Base-by-base conservation (phyloP, 306 rosid genomes). In the Argentina anserina region DNA sequence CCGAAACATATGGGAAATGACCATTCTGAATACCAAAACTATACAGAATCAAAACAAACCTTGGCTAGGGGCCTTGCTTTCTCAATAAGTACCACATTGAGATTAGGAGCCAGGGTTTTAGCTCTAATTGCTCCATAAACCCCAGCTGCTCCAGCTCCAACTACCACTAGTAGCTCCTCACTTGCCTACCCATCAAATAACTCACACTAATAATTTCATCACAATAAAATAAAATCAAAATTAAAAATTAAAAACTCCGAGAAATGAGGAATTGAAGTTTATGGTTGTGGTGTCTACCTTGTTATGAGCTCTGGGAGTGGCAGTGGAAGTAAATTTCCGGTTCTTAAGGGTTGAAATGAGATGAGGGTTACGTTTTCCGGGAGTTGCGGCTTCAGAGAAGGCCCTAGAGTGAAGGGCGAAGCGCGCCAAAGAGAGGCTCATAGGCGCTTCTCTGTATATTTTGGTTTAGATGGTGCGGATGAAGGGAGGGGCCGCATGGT, bases 131-230 rank as follows among this genome's bases (percentile, higher is more conserved):
- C 98, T 62, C 94, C 98, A 83, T 82, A 93, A 64, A 91, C 89
- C 52, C 98, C 98, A 29, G 98, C 97, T 49, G 97, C 97, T 75
- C 98, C 97, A 62, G 87, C 98, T 21, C 98, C 98, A 36, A 89
- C 96, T 13, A 93, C 97, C 64, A 86, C 96, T 82, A 93, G 73
- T 8, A 81, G 55, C 77, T 87, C 90, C 69, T 90, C 92, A 81
- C 69, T 79, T 36, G 80, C 83, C 91, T 87, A 52, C 60, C 66
- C 78, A 81, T 40, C 52, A 43, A 25, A 70, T 15, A 79, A 36
- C 6, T 29, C 45, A 11, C 46, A 50, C 28, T 70, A 25, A 47
- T 52, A 31, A 41, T 33, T 15, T 26, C 15, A 56, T 21, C 9
- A 63, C 36, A 52, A 0, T 42, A 29, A 63, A 34, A 3, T 2